phyloP scores from a whole-genome alignment of 345 rosid species.

The Ailanthus altissimus region DNA sequence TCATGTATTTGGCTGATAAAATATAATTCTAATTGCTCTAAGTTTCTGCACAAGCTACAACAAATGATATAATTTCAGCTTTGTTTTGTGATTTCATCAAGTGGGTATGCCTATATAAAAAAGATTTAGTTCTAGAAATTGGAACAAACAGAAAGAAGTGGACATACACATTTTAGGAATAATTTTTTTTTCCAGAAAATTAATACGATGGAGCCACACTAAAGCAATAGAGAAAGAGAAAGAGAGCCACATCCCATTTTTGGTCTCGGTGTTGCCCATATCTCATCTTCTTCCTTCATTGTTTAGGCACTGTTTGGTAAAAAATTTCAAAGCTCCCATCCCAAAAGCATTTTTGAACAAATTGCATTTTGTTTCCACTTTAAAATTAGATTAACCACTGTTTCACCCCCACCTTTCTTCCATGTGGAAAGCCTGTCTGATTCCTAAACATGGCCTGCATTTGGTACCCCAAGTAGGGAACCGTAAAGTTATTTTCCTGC shows the following conservation, averaged over 20 bases:
- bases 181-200: constrained; percentile 21
- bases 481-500: constrained; percentile 13
- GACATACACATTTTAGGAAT: constrained; percentile 36
- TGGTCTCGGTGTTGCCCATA: constrained; percentile 33
- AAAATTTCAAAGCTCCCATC: constrained; percentile 32
- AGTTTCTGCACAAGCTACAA: neutral
- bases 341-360: constrained; percentile 22
- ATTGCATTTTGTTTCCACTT: constrained; percentile 12
- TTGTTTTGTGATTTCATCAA: constrained; percentile 21
- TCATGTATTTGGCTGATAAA: constrained; percentile 8
- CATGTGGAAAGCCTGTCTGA: constrained; percentile 15
- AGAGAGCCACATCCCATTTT: constrained; percentile 29
- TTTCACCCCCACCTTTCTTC: constrained; percentile 12
- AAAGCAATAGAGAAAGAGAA: neutral
- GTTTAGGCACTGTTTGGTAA: constrained; percentile 17
- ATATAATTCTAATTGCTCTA: constrained; percentile 21
- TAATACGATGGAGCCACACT: neutral
- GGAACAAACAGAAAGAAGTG: constrained; percentile 40
- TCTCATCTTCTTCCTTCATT: constrained; percentile 27
- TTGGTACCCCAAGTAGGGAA: constrained; percentile 30
- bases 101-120: neutral
- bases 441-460: constrained; percentile 30
- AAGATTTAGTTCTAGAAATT: neutral
- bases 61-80: constrained; percentile 7
- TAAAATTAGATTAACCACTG: neutral